Percentiles rank a stretch among this genome's conserved stretches.
Conservation (phyloP, 139 green algal genomes). For the Klebsormidium nitens region DNA sequence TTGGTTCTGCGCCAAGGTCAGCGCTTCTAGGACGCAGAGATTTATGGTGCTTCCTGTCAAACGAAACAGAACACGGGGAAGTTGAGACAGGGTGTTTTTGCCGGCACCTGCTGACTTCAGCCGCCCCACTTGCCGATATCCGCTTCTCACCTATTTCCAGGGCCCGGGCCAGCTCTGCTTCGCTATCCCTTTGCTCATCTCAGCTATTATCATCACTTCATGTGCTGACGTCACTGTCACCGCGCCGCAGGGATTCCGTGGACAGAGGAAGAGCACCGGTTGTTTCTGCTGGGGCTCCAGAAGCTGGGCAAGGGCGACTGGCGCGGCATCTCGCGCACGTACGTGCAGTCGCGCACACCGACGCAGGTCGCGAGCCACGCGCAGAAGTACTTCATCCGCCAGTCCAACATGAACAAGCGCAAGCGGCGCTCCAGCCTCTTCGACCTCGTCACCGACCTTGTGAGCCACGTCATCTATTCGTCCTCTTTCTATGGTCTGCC, state of each 20-base stretch:
- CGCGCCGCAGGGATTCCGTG: constrained; percentile 63
- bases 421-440: constrained; percentile 51
- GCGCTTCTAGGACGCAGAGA: too few relatives aligned
- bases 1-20: too few relatives aligned
- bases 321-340: constrained; percentile 66
- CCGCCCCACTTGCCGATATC: too few relatives aligned
- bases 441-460: constrained; percentile 46
- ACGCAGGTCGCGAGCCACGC: constrained; percentile 84
- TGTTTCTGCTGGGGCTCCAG: constrained; percentile 68
- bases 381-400: constrained; percentile 85
- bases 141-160: too few relatives aligned
- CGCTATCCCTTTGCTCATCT: not conserved
- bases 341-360: constrained; percentile 65
- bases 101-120: too few relatives aligned
- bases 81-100: too few relatives aligned
- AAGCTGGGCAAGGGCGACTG: constrained; percentile 79
- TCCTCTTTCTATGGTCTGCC: too few relatives aligned
- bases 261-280: constrained; percentile 73
- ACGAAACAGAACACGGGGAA: too few relatives aligned
- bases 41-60: too few relatives aligned
- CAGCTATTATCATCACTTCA: not conserved
- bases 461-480: too few relatives aligned
- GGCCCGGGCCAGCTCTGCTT: too few relatives aligned
- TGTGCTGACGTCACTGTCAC: not conserved
- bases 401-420: constrained; percentile 70